phyloP scores from a whole-genome alignment of 2,329 filamentous ascomycete species.

The Pestalotiopsis sp. region DNA sequence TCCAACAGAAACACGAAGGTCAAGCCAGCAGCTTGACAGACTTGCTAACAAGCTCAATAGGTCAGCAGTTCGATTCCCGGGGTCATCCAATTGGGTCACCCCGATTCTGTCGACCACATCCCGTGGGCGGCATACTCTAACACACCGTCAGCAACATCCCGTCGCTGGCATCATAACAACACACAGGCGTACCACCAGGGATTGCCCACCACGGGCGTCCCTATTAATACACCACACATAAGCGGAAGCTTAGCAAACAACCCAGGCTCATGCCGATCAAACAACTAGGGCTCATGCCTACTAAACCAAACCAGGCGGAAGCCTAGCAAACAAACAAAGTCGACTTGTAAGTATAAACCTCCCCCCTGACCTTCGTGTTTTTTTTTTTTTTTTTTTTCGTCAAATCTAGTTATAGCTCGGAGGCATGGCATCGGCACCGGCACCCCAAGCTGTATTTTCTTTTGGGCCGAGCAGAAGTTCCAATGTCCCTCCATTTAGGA shows the following conservation, averaged over 20 bases:
- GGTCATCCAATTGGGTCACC: no score
- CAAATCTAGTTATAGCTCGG: slow-evolving; percentile 43
- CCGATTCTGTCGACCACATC: no score
- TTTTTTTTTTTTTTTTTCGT: neutral
- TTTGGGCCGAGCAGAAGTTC: slow-evolving; percentile 58
- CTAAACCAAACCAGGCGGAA: no score
- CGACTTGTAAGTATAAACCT: neutral
- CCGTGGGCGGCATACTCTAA: no score
- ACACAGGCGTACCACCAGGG: no score
- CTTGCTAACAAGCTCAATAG: neutral
- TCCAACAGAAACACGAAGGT: neutral
- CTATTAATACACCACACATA: no score
- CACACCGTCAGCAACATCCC: no score
- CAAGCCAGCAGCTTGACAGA: neutral
- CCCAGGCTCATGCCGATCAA: no score
- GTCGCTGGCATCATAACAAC: no score
- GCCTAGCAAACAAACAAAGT: no score
- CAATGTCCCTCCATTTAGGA: slow-evolving; percentile 60
- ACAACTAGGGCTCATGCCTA: neutral
- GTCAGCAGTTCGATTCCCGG: neutral
- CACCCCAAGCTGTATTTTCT: slow-evolving; percentile 63
- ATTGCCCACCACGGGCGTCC: no score
- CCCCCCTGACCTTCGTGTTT: neutral
- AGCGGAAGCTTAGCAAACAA: no score
- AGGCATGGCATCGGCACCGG: slow-evolving; percentile 55